Conservation (phyloP, 148 eudicot genomes). For the Heliosperma pusillum region DNA sequence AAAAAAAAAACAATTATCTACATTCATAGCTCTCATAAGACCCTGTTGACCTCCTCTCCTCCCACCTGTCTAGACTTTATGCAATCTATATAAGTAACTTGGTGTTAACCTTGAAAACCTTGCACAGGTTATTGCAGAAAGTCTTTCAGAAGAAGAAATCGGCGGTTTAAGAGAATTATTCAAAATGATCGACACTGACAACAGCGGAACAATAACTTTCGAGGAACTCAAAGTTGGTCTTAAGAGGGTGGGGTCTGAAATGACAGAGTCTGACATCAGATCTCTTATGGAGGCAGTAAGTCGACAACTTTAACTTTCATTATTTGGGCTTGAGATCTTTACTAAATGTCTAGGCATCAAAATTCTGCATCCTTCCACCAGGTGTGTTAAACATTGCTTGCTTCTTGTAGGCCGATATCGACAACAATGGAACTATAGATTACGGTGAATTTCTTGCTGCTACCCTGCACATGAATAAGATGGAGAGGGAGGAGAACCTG, state of each 20-base stretch:
- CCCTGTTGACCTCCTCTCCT: not conserved
- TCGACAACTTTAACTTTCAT: not conserved
- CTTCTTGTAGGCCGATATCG: slow-evolving; percentile 38
- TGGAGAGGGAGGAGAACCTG: slow-evolving; percentile 46
- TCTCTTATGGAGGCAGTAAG: slow-evolving; percentile 50
- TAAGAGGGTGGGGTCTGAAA: slow-evolving; percentile 39
- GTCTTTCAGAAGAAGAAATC: slow-evolving; percentile 46
- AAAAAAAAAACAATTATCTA: not conserved
- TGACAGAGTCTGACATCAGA: slow-evolving; percentile 42
- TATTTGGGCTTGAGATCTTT: not conserved
- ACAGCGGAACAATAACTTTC: slow-evolving; percentile 44
- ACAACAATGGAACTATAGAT: slow-evolving; percentile 44
- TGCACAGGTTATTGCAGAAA: slow-evolving; percentile 44
- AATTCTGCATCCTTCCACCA: not conserved
- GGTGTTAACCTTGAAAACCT: slow-evolving; percentile 24
- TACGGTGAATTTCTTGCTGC: slow-evolving; percentile 51
- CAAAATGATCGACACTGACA: slow-evolving; percentile 48
- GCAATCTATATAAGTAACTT: not conserved
- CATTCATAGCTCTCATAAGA: not conserved
- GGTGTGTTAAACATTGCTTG: slow-evolving; percentile 4
- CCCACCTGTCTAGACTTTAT: not conserved
- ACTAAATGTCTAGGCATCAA: not conserved
- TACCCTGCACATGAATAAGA: slow-evolving; percentile 46
- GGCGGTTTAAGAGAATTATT: slow-evolving; percentile 40
- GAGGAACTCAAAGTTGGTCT: slow-evolving; percentile 44